Percentiles rank a stretch among this genome's conserved stretches.
phyloP scores from a whole-genome alignment of 2,329 filamentous ascomycete genomes.

The Fusarium sp. region DNA sequence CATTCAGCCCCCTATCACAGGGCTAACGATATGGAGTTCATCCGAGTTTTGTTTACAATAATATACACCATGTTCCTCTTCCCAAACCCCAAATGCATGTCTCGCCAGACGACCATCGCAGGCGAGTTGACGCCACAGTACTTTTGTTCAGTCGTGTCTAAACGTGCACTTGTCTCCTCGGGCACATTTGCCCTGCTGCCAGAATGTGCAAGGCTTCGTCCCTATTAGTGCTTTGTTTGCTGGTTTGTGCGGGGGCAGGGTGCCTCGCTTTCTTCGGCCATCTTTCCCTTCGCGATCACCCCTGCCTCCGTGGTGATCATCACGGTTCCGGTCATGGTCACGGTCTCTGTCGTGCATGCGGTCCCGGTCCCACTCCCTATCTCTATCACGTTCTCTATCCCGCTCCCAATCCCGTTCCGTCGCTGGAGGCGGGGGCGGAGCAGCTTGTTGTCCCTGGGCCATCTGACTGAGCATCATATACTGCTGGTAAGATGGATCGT shows the following conservation, averaged over 20 bases:
- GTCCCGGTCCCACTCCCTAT: conserved; percentile 38
- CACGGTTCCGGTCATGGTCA: conserved; percentile 49
- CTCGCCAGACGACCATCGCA: conserved; percentile 12
- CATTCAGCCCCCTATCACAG: neutral
- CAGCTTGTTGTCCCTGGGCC: conserved; percentile 48
- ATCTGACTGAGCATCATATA: conserved; percentile 54
- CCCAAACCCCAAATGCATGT: conserved; percentile 14
- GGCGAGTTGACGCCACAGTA: conserved; percentile 6
- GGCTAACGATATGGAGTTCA: conserved; percentile 9
- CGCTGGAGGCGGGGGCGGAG: conserved; percentile 38
- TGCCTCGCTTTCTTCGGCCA: conserved; percentile 54
- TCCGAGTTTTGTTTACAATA: conserved; percentile 39
- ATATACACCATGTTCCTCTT: conserved; percentile 35
- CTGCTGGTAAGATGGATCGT: conserved; percentile 56
- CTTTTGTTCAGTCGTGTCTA: conserved; percentile 66
- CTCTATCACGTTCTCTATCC: conserved; percentile 44
- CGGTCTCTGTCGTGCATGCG: conserved; percentile 48
- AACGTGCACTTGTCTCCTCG: conserved; percentile 82
- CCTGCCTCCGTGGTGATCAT: conserved; percentile 47
- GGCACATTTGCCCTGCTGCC: conserved; percentile 76
- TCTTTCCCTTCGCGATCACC: conserved; percentile 52
- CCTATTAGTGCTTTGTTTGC: conserved; percentile 70
- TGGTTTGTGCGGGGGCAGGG: conserved; percentile 55
- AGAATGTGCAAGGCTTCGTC: conserved; percentile 78
- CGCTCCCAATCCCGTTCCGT: conserved; percentile 50